phyloP scores from a whole-genome alignment of 2,329 filamentous ascomycete genomes.

The Verticillium albo-atrum region DNA sequence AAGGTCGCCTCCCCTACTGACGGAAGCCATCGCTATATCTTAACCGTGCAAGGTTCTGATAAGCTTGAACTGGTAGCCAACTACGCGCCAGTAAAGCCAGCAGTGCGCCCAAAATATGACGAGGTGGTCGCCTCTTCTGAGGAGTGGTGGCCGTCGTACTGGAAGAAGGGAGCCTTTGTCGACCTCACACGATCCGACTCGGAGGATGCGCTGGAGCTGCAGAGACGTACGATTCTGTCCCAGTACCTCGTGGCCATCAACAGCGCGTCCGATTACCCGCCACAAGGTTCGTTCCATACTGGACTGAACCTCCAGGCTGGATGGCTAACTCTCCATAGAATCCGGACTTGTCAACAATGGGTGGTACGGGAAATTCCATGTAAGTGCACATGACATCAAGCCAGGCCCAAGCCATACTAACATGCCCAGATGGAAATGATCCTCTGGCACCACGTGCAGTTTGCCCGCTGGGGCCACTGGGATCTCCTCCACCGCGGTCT shows the following conservation, averaged over 20 bases:
- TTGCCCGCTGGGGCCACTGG: conserved; percentile 44
- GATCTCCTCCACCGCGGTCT: conserved; percentile 38
- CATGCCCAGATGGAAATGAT: conserved; percentile 43
- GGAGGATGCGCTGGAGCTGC: conserved; percentile 40
- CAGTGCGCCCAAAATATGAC: conserved; percentile 17
- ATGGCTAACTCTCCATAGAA: conserved; percentile 10
- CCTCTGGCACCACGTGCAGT: conserved; percentile 48
- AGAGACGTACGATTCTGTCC: conserved; percentile 47
- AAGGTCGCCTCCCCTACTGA: conserved; percentile 25
- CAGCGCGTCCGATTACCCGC: conserved; percentile 40
- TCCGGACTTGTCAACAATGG: conserved; percentile 44
- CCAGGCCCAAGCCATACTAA: no score
- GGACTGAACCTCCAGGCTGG: background rate
- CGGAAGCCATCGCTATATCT: conserved; percentile 37
- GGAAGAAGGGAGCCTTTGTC: conserved; percentile 47
- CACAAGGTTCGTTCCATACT: conserved; percentile 30
- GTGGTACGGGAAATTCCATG: conserved; percentile 53
- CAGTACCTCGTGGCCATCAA: conserved; percentile 51
- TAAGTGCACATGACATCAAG: conserved; percentile 11
- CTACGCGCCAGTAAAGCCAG: conserved; percentile 22
- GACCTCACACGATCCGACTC: conserved; percentile 36
- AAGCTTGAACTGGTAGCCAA: conserved; percentile 23
- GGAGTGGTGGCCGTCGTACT: conserved; percentile 44
- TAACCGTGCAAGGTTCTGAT: conserved; percentile 20
- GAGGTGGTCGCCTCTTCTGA: conserved; percentile 24